Percentiles rank a stretch among this genome's conserved stretches.
These are phyloP conservation scores for Ophiocordyceps camponoti-leonardi DNA, from an alignment of 2,329 filamentous ascomycete genomes.

Conservation along the genomic window DNA sequence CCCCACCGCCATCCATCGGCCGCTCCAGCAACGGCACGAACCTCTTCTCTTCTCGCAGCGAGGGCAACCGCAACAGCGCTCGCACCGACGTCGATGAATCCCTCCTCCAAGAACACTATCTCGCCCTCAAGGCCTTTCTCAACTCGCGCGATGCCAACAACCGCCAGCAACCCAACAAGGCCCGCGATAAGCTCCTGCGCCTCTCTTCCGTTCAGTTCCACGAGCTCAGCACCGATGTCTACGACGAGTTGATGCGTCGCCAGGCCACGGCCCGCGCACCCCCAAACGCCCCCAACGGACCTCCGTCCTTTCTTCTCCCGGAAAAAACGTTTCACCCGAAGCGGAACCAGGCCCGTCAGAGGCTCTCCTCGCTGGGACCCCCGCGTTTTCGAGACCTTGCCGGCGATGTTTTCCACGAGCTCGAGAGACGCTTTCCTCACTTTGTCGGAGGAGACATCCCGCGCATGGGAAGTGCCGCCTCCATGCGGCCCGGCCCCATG, in stretches of 20 bases:
- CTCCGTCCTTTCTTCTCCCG: conserved; percentile 65
- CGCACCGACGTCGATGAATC: conserved; percentile 42
- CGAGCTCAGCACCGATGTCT: conserved; percentile 94
- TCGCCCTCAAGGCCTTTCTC: conserved; percentile 63
- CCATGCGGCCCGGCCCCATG: conserved; percentile 35
- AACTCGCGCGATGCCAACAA: conserved; percentile 58
- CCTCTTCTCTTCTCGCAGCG: conserved; percentile 49
- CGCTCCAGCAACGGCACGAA: conserved; percentile 68
- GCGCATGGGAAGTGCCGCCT: conserved; percentile 51
- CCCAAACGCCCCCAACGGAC: conserved; percentile 31
- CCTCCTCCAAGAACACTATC: conserved; percentile 64
- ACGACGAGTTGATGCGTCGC: conserved; percentile 79
- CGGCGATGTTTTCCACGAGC: conserved; percentile 89
- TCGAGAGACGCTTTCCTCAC: conserved; percentile 76
- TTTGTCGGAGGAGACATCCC: conserved; percentile 56
- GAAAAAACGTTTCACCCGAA: conserved; percentile 88
- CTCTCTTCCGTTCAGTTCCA: conserved; percentile 88
- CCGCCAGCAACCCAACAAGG: conserved; percentile 65
- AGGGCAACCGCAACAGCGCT: conserved; percentile 41
- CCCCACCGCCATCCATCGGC: conserved; percentile 76
- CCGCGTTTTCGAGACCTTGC: conserved; percentile 81
- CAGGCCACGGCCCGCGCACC: conserved; percentile 48
- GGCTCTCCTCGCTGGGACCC: conserved; percentile 74
- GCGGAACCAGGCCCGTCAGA: conserved; percentile 92
- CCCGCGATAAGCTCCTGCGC: conserved; percentile 82